These are phyloP conservation scores for Rhizopogon sp. DNA, from an alignment of 768 basidiomycete genomes.

Conservation along the genomic window DNA sequence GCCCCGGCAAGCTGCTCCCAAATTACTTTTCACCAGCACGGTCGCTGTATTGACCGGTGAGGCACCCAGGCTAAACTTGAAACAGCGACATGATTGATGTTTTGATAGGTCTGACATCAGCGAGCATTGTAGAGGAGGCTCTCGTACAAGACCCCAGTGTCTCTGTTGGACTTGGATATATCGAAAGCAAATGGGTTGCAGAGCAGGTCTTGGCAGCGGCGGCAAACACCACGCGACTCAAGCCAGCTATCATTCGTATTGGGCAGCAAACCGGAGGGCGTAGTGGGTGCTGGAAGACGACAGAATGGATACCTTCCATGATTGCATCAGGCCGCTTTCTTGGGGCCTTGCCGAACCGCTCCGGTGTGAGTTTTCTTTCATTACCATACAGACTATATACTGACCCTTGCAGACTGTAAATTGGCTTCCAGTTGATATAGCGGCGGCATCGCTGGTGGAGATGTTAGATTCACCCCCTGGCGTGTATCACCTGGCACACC, in stretches of 20 bases:
- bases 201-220: constrained; percentile 33
- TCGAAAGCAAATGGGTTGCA: constrained; percentile 38
- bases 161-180: constrained; percentile 31
- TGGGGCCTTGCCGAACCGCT: constrained; percentile 26
- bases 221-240: constrained; percentile 21
- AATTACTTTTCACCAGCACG: constrained; percentile 29
- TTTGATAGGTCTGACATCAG: neutral
- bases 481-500: constrained; percentile 3
- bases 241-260: constrained; percentile 32
- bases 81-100: neutral
- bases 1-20: constrained; percentile 10
- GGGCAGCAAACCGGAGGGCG: constrained; percentile 38
- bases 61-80: neutral
- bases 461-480: neutral
- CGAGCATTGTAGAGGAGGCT: constrained; percentile 7
- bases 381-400: neutral
- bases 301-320: constrained; percentile 41
- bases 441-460: neutral
- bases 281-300: constrained; percentile 37
- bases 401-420: constrained; percentile 11
- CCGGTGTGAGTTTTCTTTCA: constrained; percentile 20
- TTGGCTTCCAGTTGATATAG: constrained; percentile 21
- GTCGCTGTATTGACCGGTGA: constrained; percentile 22
- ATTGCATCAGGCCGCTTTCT: constrained; percentile 26
- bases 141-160: constrained; percentile 17